Evolutionary conservation across 2,329 filamentous ascomycete species (phyloP).

Genomic region (Fusarium pseudoanthophilum): DNA sequence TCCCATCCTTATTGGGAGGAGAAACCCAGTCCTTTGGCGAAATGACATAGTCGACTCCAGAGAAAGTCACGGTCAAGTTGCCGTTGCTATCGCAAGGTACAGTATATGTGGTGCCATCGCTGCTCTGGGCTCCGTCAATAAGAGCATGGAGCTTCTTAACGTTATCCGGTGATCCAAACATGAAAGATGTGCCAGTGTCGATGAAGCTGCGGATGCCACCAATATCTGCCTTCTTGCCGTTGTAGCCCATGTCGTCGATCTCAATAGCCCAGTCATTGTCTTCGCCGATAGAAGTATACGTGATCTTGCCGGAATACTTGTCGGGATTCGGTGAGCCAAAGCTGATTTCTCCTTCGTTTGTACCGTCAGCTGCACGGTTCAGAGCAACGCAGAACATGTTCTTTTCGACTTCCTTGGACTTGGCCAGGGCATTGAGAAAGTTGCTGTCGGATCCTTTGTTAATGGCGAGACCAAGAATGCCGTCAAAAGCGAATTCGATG

Average conservation of each 20-base stretch:
- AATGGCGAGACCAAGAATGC: slow-evolving; percentile 82
- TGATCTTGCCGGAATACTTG: slow-evolving; percentile 75
- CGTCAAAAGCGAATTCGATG: slow-evolving; percentile 82
- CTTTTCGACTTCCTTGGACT: slow-evolving; percentile 64
- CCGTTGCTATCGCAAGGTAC: slow-evolving; percentile 77
- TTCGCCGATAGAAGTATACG: slow-evolving; percentile 68
- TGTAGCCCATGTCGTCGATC: slow-evolving; percentile 72
- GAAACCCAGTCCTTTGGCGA: slow-evolving; percentile 77
- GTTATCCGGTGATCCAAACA: slow-evolving; percentile 75
- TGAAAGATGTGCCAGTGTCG: slow-evolving; percentile 85
- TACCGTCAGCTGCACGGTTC: slow-evolving; percentile 71
- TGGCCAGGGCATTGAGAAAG: slow-evolving; percentile 71
- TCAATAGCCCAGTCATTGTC: slow-evolving; percentile 77
- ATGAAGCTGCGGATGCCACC: slow-evolving; percentile 73
- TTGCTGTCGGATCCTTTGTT: slow-evolving; percentile 69
- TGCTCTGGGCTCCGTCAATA: slow-evolving; percentile 69
- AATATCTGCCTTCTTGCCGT: slow-evolving; percentile 67
- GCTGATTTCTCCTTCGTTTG: slow-evolving; percentile 78
- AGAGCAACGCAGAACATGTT: slow-evolving; percentile 80
- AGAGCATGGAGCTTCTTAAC: slow-evolving; percentile 74
- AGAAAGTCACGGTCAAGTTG: slow-evolving; percentile 73
- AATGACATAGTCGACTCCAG: slow-evolving; percentile 72
- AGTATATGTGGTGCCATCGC: slow-evolving; percentile 71
- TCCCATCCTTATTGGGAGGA: slow-evolving; percentile 54
- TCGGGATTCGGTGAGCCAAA: slow-evolving; percentile 76